Conservation (phyloP, 129 eudicot genomes). For the Escallonia rubra region DNA sequence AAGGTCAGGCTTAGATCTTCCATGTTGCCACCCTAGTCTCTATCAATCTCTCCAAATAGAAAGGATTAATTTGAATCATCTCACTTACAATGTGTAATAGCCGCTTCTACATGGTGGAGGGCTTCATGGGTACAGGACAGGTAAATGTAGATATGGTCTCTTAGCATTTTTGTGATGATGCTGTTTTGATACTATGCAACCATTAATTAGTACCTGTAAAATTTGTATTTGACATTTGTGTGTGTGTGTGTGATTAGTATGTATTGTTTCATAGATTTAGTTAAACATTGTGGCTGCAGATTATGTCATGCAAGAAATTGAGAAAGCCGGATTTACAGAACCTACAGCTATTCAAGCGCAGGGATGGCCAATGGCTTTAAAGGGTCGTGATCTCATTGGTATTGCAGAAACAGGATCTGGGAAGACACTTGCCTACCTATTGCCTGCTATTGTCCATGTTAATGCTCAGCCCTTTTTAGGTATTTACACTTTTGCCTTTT, state of each 20-base stretch:
- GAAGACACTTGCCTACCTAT: constrained; percentile 85
- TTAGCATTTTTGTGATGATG: no score
- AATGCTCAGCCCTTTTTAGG: constrained; percentile 97
- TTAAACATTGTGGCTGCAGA: constrained; percentile 33
- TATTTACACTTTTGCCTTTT: constrained; percentile 13
- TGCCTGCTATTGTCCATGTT: constrained; percentile 96
- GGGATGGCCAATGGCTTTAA: constrained; percentile 99
- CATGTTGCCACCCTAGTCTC: no score
- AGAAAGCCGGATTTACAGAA: constrained; percentile 89
- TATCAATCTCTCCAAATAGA: no score
- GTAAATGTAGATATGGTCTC: no score
- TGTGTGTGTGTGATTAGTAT: no score
- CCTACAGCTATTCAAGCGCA: constrained; percentile 99
- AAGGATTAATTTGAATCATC: no score
- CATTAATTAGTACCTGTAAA: not conserved
- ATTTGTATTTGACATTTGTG: not conserved
- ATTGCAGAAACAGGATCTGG: constrained; percentile 99
- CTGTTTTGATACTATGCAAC: not conserved
- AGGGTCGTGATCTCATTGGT: constrained; percentile 99
- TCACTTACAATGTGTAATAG: no score
- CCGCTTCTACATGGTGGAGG: no score
- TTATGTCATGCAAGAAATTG: constrained; percentile 91
- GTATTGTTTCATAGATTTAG: not conserved
- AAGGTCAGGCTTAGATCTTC: no score
- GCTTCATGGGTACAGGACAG: no score